A percentile compares a stretch with the other conserved stretches of the same genome.
Evolutionary conservation across 2,329 filamentous ascomycete species (phyloP).

Genomic region (Thelonectria discophora): DNA sequence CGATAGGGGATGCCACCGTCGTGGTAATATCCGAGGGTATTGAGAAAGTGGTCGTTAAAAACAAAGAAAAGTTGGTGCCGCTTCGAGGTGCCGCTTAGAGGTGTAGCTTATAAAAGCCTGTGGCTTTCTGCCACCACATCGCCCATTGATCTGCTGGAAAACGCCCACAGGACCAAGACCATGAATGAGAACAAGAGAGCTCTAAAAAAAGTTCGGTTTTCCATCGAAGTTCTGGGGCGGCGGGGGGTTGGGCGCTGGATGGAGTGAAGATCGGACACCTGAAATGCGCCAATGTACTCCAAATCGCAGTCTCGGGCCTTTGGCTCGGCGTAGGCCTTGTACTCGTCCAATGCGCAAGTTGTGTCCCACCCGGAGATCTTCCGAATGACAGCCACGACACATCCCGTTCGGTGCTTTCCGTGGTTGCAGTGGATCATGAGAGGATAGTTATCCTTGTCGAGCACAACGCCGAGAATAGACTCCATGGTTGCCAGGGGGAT

Average conservation of each 20-base stretch:
- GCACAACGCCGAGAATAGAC: slow-evolving; percentile 74
- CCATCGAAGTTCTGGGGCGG: slow-evolving; percentile 35
- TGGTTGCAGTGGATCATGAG: slow-evolving; percentile 93
- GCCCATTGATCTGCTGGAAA: slow-evolving; percentile 48
- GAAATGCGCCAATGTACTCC: slow-evolving; percentile 64
- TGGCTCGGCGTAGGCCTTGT: slow-evolving; percentile 69
- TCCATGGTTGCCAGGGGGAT: slow-evolving; percentile 75
- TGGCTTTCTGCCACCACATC: slow-evolving; percentile 25
- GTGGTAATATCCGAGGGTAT: slow-evolving; percentile 9
- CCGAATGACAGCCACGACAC: slow-evolving; percentile 82
- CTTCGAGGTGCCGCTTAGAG: too few relatives aligned
- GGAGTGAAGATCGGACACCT: slow-evolving; percentile 51
- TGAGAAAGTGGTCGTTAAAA: slow-evolving; percentile 20
- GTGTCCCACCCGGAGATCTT: slow-evolving; percentile 75
- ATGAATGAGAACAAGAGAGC: slow-evolving; percentile 54
- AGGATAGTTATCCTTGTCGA: slow-evolving; percentile 79
- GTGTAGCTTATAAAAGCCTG: slow-evolving; percentile 22
- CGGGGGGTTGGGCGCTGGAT: slow-evolving; percentile 39
- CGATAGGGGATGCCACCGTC: neutral
- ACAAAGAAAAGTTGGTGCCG: slow-evolving; percentile 10
- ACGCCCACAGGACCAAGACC: slow-evolving; percentile 54
- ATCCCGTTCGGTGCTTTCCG: slow-evolving; percentile 92
- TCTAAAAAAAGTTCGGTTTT: slow-evolving; percentile 53
- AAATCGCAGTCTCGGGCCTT: slow-evolving; percentile 70
- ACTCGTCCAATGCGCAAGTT: slow-evolving; percentile 74